phyloP scores from a whole-genome alignment of 208 protist species.

The Borovskyia barvae region DNA sequence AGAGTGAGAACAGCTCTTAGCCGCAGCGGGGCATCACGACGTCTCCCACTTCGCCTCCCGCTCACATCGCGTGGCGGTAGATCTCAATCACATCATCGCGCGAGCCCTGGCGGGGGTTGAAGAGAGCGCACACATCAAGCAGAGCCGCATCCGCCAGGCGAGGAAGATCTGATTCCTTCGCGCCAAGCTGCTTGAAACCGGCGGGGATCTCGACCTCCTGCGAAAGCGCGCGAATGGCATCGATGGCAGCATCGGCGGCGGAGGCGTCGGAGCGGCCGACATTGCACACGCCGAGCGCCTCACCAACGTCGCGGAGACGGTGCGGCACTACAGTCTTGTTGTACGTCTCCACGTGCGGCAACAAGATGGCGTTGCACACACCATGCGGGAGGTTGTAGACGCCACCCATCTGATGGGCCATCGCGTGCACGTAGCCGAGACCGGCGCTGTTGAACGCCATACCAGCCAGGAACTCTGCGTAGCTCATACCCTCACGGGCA shows the following conservation, averaged over 20 bases:
- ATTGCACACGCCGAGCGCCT: slow-evolving; percentile 43
- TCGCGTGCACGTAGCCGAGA: slow-evolving; percentile 86
- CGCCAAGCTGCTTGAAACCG: slow-evolving; percentile 57
- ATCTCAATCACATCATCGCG: slow-evolving; percentile 54
- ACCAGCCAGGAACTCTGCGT: slow-evolving; percentile 82
- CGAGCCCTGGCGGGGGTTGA: slow-evolving; percentile 55
- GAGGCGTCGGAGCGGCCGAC: slow-evolving; percentile 33
- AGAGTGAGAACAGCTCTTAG: not conserved
- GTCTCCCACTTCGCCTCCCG: too few species aligned
- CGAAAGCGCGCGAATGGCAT: slow-evolving; percentile 46
- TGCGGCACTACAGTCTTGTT: slow-evolving; percentile 54
- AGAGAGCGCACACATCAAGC: slow-evolving; percentile 43
- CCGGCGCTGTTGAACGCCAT: slow-evolving; percentile 92
- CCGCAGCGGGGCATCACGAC: too few species aligned
- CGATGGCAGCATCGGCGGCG: slow-evolving; percentile 54
- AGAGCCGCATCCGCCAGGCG: slow-evolving; percentile 43
- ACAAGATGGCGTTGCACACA: slow-evolving; percentile 86
- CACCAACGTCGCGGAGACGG: slow-evolving; percentile 58
- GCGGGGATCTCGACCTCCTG: slow-evolving; percentile 51
- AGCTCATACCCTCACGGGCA: slow-evolving; percentile 82
- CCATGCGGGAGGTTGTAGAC: slow-evolving; percentile 87
- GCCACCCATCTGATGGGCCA: slow-evolving; percentile 87
- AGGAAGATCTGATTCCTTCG: slow-evolving; percentile 44
- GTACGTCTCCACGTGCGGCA: slow-evolving; percentile 73
- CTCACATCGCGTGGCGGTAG: slow-evolving; percentile 39